Conservation (phyloP, 2,329 filamentous ascomycete species). For the Fusarium incarnatum region DNA sequence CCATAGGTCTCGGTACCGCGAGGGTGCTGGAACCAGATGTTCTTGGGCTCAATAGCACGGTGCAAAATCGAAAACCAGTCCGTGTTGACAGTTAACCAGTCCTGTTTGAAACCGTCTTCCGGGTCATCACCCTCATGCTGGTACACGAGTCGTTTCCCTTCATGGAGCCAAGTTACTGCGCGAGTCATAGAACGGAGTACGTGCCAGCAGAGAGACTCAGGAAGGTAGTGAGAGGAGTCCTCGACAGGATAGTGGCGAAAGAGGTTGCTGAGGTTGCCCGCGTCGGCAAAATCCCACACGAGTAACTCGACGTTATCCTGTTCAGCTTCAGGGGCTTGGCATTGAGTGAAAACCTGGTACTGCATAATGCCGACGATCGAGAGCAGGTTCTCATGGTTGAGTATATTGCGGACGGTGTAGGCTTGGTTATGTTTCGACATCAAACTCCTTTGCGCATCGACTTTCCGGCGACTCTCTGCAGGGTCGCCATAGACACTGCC, state of each 20-base stretch:
- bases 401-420: slow-evolving; percentile 50
- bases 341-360: slow-evolving; percentile 33
- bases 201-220: slow-evolving; percentile 68
- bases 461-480: slow-evolving; percentile 32
- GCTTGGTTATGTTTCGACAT: slow-evolving; percentile 44
- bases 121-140: not conserved
- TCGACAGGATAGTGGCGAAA: slow-evolving; percentile 47
- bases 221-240: slow-evolving; percentile 53
- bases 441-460: slow-evolving; percentile 39
- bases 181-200: slow-evolving; percentile 60
- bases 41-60: slow-evolving; percentile 58
- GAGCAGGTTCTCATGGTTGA: slow-evolving; percentile 64
- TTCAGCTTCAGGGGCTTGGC: slow-evolving; percentile 10
- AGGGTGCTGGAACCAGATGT: slow-evolving; percentile 64
- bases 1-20: slow-evolving; percentile 63
- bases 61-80: slow-evolving; percentile 67
- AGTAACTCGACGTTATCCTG: slow-evolving; percentile 49
- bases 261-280: slow-evolving; percentile 60
- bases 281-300: slow-evolving; percentile 66
- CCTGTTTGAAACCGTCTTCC: not conserved
- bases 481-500: not conserved
- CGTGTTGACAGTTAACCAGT: slow-evolving; percentile 46
- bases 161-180: slow-evolving; percentile 65
- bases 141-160: slow-evolving; percentile 54
- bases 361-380: slow-evolving; percentile 56